Percentiles rank a stretch among this genome's conserved stretches.
phyloP scores from a whole-genome alignment of 768 basidiomycete genomes.

The Russula lepida region DNA sequence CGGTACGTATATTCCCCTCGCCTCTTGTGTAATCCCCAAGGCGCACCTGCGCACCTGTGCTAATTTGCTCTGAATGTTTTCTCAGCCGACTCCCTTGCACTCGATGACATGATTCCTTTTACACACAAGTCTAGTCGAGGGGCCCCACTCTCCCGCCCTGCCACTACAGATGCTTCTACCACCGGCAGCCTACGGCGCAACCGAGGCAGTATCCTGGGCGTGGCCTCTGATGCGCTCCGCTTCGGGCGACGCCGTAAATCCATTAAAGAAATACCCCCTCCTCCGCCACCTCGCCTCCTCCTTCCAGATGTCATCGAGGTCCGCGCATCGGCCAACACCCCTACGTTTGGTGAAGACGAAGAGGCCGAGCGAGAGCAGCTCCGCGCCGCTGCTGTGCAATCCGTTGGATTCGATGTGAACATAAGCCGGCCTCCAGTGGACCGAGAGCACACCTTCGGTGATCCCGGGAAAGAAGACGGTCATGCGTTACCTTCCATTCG shows the following conservation, averaged over 20 bases:
- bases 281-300: slow-evolving; percentile 35
- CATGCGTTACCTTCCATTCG: background rate
- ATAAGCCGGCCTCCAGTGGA: slow-evolving; percentile 31
- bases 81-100: slow-evolving; percentile 6
- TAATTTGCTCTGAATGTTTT: slow-evolving; percentile 3
- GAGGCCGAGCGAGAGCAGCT: slow-evolving; percentile 68
- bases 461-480: slow-evolving; percentile 23
- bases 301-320: slow-evolving; percentile 73
- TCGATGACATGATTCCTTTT: slow-evolving; percentile 6
- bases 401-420: slow-evolving; percentile 57
- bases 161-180: slow-evolving; percentile 8
- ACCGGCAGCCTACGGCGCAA: slow-evolving; percentile 1
- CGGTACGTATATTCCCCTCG: slow-evolving; percentile 7
- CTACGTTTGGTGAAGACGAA: slow-evolving; percentile 39
- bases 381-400: slow-evolving; percentile 65
- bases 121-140: slow-evolving; percentile 1
- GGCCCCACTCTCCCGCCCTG: slow-evolving; percentile 2
- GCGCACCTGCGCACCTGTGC: background rate
- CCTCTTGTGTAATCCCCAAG: slow-evolving; percentile 7
- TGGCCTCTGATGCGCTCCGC: slow-evolving; percentile 23
- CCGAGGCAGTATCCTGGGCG: slow-evolving; percentile 23
- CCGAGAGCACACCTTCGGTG: slow-evolving; percentile 32
- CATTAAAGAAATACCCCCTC: slow-evolving; percentile 20
- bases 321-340: slow-evolving; percentile 19
- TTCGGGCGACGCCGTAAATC: slow-evolving; percentile 21